phyloP scores from a whole-genome alignment of 2,329 filamentous ascomycete genomes.

The Colletotrichum incanum region DNA sequence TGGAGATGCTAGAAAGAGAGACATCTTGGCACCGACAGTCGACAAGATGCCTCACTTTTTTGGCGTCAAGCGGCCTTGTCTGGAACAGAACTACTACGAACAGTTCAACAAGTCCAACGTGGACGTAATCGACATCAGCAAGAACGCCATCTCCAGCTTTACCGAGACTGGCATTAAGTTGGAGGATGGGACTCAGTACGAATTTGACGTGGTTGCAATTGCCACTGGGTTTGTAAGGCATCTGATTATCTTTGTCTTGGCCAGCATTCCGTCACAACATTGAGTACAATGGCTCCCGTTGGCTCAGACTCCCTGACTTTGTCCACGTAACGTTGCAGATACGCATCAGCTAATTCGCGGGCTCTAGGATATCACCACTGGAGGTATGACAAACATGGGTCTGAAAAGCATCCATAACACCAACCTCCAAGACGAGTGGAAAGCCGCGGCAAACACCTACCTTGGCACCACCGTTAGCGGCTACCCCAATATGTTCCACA shows the following conservation, averaged over 20 bases:
- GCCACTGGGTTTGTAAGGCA: constrained; percentile 63
- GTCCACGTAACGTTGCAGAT: not conserved
- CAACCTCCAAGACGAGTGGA: constrained; percentile 61
- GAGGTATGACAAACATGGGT: constrained; percentile 62
- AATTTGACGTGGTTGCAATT: constrained; percentile 61
- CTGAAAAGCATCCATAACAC: constrained; percentile 57
- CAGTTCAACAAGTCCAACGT: constrained; percentile 62
- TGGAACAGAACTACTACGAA: constrained; percentile 63
- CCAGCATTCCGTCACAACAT: not conserved
- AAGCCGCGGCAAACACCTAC: constrained; percentile 58
- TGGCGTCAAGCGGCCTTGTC: constrained; percentile 65
- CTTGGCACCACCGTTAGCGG: constrained; percentile 60
- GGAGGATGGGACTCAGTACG: constrained; percentile 58
- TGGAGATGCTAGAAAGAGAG: constrained; percentile 62
- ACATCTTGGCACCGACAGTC: constrained; percentile 65
- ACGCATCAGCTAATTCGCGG: not conserved
- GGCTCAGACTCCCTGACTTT: not conserved
- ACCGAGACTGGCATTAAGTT: constrained; percentile 59
- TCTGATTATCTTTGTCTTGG: not conserved
- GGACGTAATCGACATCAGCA: constrained; percentile 59
- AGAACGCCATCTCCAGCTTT: constrained; percentile 59
- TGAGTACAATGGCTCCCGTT: no score
- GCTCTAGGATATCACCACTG: constrained; percentile 28
- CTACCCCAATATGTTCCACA: constrained; percentile 67
- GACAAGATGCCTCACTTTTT: constrained; percentile 67